Evolutionary conservation across 2,329 filamentous ascomycete species (phyloP), one percentile per base, ranked within the genome.

Genomic region (Nemania abortiva): DNA sequence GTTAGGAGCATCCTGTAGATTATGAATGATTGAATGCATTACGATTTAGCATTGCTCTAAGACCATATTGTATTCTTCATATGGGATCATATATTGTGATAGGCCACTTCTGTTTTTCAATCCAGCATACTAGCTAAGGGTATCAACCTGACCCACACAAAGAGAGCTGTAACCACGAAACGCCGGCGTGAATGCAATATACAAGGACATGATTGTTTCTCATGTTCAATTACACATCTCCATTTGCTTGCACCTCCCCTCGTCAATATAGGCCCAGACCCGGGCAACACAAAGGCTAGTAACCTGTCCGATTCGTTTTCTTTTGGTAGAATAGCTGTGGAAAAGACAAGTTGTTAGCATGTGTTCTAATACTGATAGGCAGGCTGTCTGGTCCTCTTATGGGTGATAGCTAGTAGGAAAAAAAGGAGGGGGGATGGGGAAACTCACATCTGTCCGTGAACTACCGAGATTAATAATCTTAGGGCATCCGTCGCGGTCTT

Each of bases 391-490:
- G 15, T 9, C 34, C n/a, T 75, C 47, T 10, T 65, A 55, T 29
- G 10, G 22, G 37, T 11, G 66, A 6, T 22, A 39, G 13, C 20
- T 1, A 22, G 24, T 63, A 74, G 90, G 75, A 90, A 89, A 55
- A 54, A 18, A 42, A n/a, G 52, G n/a, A 15, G 18, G 34, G 22
- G 11, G 15, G 29, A 56, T 1, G 20, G 37, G 31, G 9, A 64
- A 70, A 84, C 86, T 75, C 83, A 98, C 87, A 87, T 99, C 96
- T 78, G 96, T 99, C 83, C 96, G 90, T 68, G 92, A 96, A 85
- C 93, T 97, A 50, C 96, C 96, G 79, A 99, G 83, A 80, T 99
- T 99, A 80, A 99, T 98, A 82, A 99, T 99, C 89, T 99, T 99
- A 63, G 96, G 96, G 82, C 96, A 99, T 1, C 96, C 96, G 79